Evolutionary conservation across 1,139 yeast species (phyloP).

Genomic region (Nakaseomyces nivariensis): DNA sequence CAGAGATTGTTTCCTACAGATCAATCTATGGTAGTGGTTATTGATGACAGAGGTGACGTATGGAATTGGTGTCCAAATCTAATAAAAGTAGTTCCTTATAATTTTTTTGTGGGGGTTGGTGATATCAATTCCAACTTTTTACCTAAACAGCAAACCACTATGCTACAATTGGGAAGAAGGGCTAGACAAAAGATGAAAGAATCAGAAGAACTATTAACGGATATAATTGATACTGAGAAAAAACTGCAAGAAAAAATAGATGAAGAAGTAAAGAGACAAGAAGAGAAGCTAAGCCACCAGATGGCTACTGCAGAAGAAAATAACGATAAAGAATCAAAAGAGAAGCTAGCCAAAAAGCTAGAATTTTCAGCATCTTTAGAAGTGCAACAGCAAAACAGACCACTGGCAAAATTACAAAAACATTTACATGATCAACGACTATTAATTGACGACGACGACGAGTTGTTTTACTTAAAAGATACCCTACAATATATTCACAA

Average conservation of each 20-base stretch:
- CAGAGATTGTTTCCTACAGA: conserved; percentile 90
- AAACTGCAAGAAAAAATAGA: conserved; percentile 27
- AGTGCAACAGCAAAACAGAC: conserved; percentile 47
- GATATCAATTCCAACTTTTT: conserved; percentile 90
- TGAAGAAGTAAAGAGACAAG: conserved; percentile 30
- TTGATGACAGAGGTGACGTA: conserved; percentile 97
- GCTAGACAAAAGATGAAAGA: conserved; percentile 38
- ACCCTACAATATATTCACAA: conserved; percentile 57
- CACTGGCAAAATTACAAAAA: conserved; percentile 73
- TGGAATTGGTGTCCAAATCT: conserved; percentile 97
- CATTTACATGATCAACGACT: conserved; percentile 60
- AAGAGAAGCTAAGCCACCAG: conserved; percentile 21
- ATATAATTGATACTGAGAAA: conserved; percentile 27
- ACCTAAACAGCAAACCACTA: conserved; percentile 63
- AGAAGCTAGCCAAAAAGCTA: conserved; percentile 34
- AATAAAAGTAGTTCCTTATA: conserved; percentile 88
- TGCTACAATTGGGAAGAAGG: conserved; percentile 61
- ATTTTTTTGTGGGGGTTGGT: conserved; percentile 93
- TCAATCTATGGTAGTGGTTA: conserved; percentile 91
- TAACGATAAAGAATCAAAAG: conserved; percentile 25
- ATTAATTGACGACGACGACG: conserved; percentile 72
- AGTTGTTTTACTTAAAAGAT: conserved; percentile 51
- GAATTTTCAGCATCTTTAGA: conserved; percentile 33
- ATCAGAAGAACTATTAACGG: conserved; percentile 26
- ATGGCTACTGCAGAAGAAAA: conserved; percentile 16